Percentiles rank a stretch among this genome's conserved stretches.
These are phyloP conservation scores for Maudiozyma saulgeensis DNA, from an alignment of 805 yeast genomes.

Conservation along the genomic window DNA sequence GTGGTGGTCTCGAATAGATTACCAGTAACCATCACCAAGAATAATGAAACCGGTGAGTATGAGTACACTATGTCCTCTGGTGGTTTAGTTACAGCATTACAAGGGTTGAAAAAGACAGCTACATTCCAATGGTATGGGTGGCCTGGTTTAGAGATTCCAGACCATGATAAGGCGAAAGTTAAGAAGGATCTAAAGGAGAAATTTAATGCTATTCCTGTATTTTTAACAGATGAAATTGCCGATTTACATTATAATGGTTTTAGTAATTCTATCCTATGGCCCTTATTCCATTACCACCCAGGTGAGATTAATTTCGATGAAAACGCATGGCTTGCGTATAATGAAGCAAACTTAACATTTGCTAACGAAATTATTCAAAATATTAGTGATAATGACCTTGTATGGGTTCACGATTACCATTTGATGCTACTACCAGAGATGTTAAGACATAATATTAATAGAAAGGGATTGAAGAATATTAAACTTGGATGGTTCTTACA, in stretches of 20 bases:
- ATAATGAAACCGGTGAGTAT: conserved; percentile 48
- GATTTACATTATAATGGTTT: conserved; percentile 96
- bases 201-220: conserved; percentile 86
- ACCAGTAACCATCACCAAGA: conserved; percentile 82
- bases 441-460: conserved; percentile 53
- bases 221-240: conserved; percentile 78
- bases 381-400: conserved; percentile 72
- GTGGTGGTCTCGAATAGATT: conserved; percentile 89
- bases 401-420: conserved; percentile 98
- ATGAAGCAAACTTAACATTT: conserved; percentile 80
- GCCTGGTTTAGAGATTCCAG: conserved; percentile 90
- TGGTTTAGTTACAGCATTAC: conserved; percentile 91
- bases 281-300: conserved; percentile 95
- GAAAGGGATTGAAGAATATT: conserved; percentile 41
- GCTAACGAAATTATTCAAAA: conserved; percentile 62
- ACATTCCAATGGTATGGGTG: conserved; percentile 97
- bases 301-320: conserved; percentile 99
- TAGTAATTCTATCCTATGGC: conserved; percentile 92
- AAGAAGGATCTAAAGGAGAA: conserved; percentile 59
- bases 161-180: conserved; percentile 58
- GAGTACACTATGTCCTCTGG: conserved; percentile 92
- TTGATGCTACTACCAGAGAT: conserved; percentile 89
- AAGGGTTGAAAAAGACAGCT: conserved; percentile 74
- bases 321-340: conserved; percentile 94
- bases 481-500: conserved; percentile 89